Base-by-base conservation (phyloP, 768 basidiomycete species). In the Lentinula raphanica region DNA sequence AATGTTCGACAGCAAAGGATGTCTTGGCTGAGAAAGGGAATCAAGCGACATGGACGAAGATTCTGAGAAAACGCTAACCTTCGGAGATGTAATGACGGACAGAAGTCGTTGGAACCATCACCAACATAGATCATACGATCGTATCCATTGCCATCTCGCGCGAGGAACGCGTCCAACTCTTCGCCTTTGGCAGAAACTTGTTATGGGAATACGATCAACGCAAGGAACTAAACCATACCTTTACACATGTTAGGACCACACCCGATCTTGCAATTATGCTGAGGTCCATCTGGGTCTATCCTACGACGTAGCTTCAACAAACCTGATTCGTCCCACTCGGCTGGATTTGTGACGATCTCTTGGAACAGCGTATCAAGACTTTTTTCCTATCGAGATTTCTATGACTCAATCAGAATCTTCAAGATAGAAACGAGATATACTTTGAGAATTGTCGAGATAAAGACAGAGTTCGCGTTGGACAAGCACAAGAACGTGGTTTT, bases 171-270 rank as follows among this genome's bases (percentile, higher is more conserved):
- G 9, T 87, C 82, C n/a, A 99, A 79, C 68, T 99, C 97, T 61
- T 92, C 88, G n/a, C 96, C 95, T 94, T 63, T 3, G 13, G 32
- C 58, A 48, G 9, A 5, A 48, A 29, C 28, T 31, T 28, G 40
- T 28, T 35, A 6, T 42, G 45, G 9, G 19, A 27, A 25, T 19
- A 23, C 42, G 13, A n/a, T n/a, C 15, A n/a, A 38, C 5, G 19
- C 9, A 23, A 39, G 9, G 12, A 23, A 3, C 19, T 3, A 25
- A 11, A 17, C 17, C n/a, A 21, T 63, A 86, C 92, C 93, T 78
- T 99, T 99, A 79, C 97, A 99, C 95, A 99, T 97, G 77, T 99
- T 98, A 13, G 87, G 83, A 58, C 87, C 86, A 76, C 97, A 99
- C 5, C 96, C 96, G 53, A 96, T 80, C 44, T 75, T 76, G 73